phyloP scores from a whole-genome alignment of 2,329 filamentous ascomycete genomes.

The Aspergillus arachidicola region DNA sequence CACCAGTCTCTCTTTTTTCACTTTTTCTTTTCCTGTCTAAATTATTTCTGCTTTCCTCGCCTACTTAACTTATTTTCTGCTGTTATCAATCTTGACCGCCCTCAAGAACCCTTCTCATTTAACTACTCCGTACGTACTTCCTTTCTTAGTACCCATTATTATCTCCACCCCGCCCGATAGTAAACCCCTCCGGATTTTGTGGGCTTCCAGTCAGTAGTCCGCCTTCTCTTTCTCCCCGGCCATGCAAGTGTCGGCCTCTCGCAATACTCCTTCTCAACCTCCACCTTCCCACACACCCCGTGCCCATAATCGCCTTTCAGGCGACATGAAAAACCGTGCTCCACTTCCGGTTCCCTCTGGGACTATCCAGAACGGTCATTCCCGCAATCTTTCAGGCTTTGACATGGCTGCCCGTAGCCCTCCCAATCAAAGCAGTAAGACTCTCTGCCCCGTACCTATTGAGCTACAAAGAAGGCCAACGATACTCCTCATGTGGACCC shows the following conservation, averaged over 20 bases:
- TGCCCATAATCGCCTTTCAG: conserved; percentile 31
- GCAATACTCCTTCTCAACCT: conserved; percentile 20
- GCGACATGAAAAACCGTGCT: conserved; percentile 45
- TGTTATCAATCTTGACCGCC: background rate
- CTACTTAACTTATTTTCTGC: background rate
- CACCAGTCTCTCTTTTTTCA: too few relatives aligned
- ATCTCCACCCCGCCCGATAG: conserved; percentile 18
- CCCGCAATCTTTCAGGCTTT: conserved; percentile 45
- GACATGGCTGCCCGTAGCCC: conserved; percentile 51
- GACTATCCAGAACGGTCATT: conserved; percentile 43
- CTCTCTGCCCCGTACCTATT: conserved; percentile 12
- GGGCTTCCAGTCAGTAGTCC: conserved; percentile 4
- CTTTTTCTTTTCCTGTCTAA: background rate
- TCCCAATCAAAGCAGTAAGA: conserved; percentile 49
- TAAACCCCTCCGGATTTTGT: conserved; percentile 30
- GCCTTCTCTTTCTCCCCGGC: conserved; percentile 14
- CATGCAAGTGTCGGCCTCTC: conserved; percentile 28
- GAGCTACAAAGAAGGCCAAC: background rate
- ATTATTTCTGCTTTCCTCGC: background rate
- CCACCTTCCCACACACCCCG: conserved; percentile 19
- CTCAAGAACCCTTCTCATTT: background rate
- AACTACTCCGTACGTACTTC: background rate
- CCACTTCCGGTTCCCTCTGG: conserved; percentile 43
- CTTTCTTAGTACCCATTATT: conserved; percentile 5
- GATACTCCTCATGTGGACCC: background rate